These are phyloP conservation scores for Lactarius vividus DNA, from an alignment of 768 basidiomycete genomes.

Conservation along the genomic window DNA sequence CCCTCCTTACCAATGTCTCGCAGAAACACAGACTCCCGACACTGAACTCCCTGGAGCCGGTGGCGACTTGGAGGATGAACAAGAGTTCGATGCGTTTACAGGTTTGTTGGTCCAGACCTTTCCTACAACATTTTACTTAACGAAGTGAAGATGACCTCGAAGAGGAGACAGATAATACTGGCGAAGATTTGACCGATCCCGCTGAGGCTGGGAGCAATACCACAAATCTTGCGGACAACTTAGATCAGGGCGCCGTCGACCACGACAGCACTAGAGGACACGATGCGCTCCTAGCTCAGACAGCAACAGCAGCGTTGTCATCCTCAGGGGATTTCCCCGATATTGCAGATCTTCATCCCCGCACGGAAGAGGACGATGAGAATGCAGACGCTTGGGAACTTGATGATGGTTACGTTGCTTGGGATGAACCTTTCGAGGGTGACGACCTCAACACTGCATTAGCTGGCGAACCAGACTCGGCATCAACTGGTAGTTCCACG, in stretches of 20 bases:
- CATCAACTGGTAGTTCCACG: conserved; percentile 20
- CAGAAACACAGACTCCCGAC: conserved; percentile 9
- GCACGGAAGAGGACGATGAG: conserved; percentile 13
- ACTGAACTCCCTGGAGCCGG: conserved; percentile 5
- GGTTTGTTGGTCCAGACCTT: conserved; percentile 10
- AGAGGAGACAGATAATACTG: conserved; percentile 12
- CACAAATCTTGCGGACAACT: background rate
- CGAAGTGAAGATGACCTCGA: conserved; percentile 7
- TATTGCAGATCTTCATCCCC: background rate
- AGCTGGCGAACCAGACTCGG: conserved; percentile 18
- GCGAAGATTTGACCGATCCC: conserved; percentile 7
- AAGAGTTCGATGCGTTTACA: conserved; percentile 4
- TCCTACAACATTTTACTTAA: background rate
- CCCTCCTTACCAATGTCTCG: background rate
- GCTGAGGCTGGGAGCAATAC: background rate
- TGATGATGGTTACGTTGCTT: conserved; percentile 18
- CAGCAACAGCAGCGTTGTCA: conserved; percentile 1
- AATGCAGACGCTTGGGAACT: conserved; percentile 24
- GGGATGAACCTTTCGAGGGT: conserved; percentile 16
- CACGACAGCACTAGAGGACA: background rate
- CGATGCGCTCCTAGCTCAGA: background rate
- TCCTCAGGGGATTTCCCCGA: conserved; percentile 5
- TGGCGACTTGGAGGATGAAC: background rate
- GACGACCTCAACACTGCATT: conserved; percentile 14
- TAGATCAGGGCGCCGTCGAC: conserved; percentile 2